Evolutionary conservation across 2,329 filamentous ascomycete species (phyloP).

Genomic region (Alternaria ethzedia): DNA sequence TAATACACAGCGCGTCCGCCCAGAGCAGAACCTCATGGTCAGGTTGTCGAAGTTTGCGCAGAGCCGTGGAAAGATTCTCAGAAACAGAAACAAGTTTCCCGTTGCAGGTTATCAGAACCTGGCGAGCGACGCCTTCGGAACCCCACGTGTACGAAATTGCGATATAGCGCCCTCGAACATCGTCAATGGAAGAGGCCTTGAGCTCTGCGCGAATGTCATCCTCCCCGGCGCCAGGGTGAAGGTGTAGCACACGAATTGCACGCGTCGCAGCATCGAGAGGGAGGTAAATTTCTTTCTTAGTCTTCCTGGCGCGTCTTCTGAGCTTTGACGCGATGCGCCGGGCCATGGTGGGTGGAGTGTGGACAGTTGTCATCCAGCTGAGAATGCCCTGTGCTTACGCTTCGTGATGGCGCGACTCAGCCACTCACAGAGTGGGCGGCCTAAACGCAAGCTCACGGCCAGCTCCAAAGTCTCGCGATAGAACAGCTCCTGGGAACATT

Average conservation of each 20-base stretch:
- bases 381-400: background rate
- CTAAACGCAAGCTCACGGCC: background rate
- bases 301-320: background rate
- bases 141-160: conserved; percentile 25
- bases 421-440: background rate
- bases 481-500: background rate
- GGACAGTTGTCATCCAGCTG: background rate
- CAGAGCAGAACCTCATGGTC: conserved; percentile 1
- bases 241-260: conserved; percentile 13
- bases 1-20: conserved; percentile 11
- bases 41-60: conserved; percentile 16
- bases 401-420: background rate
- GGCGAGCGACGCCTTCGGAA: conserved; percentile 3
- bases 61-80: conserved; percentile 19
- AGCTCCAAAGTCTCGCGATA: background rate
- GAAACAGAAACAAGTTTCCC: conserved; percentile 8
- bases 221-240: conserved; percentile 11
- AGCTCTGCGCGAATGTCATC: conserved; percentile 13
- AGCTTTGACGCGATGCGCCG: conserved; percentile 3
- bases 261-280: background rate
- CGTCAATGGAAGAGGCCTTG: conserved; percentile 3
- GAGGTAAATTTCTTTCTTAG: background rate
- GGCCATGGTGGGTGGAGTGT: background rate
- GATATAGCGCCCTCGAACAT: conserved; percentile 10
- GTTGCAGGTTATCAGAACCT: conserved; percentile 18